Percentiles rank a stretch among this genome's conserved stretches.
Evolutionary conservation across 2,329 filamentous ascomycete species (phyloP).

Genomic region (Aureobasidium sp.): DNA sequence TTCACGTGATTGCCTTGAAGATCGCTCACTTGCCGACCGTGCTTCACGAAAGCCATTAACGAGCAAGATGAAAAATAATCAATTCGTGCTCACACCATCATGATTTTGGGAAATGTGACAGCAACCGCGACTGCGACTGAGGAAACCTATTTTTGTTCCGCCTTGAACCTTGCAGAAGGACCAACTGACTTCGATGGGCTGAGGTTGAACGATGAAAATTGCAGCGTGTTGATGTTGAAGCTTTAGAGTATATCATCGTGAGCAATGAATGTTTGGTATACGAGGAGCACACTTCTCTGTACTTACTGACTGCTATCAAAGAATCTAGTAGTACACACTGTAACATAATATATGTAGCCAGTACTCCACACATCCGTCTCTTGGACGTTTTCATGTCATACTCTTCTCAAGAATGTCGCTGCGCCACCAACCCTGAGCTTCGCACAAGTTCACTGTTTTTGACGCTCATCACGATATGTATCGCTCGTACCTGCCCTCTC

Average conservation of each 20-base stretch:
- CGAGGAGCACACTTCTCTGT: too few species aligned
- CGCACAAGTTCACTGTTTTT: neutral
- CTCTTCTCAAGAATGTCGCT: neutral
- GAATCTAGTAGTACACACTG: neutral
- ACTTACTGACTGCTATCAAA: neutral
- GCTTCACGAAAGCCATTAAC: neutral
- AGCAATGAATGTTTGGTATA: too few species aligned
- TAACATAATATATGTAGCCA: neutral
- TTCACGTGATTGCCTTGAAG: neutral
- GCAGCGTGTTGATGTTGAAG: too few species aligned
- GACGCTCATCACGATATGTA: constrained; percentile 13
- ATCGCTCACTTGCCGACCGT: neutral
- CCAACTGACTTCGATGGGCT: too few species aligned
- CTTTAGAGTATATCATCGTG: too few species aligned
- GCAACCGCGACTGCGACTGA: too few species aligned
- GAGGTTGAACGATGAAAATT: too few species aligned
- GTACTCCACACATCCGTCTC: neutral
- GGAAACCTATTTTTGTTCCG: too few species aligned
- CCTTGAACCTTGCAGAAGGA: too few species aligned
- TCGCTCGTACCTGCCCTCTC: constrained; percentile 24
- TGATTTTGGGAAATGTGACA: too few species aligned
- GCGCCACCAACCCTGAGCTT: neutral
- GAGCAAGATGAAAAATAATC: neutral
- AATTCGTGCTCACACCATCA: neutral
- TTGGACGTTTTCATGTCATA: neutral